Evolutionary conservation across 176 grass and related monocot genomes (phyloP).

Genomic region (Calamus simplicifolius): DNA sequence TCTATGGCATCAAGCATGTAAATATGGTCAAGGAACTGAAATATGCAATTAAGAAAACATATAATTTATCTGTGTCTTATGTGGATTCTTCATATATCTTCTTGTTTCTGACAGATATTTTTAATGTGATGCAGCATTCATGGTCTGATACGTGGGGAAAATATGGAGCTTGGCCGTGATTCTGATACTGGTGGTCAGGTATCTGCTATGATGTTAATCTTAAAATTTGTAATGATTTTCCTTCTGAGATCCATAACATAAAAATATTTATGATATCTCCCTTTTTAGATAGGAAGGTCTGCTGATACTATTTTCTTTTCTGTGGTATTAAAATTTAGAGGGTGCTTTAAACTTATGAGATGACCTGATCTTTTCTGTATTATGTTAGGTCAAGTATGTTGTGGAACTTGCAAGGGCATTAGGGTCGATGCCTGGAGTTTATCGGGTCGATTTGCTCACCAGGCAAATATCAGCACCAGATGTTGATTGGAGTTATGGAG

Average conservation of each 20-base stretch:
- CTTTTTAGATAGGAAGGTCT: too few species aligned
- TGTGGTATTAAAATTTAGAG: too few species aligned
- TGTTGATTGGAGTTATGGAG: constrained; percentile 68
- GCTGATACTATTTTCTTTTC: too few species aligned
- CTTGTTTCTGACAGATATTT: constrained; percentile 13
- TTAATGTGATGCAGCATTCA: constrained; percentile 38
- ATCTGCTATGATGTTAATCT: background rate
- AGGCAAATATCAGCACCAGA: constrained; percentile 64
- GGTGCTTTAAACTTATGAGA: too few species aligned
- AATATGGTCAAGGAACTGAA: too few species aligned
- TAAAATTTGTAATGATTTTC: too few species aligned
- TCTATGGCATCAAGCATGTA: too few species aligned
- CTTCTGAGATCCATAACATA: too few species aligned
- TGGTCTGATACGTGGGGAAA: constrained; percentile 71
- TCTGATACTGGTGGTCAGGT: constrained; percentile 82
- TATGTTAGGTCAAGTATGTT: constrained; percentile 76
- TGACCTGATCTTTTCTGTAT: constrained; percentile 10
- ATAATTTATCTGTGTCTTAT: too few species aligned
- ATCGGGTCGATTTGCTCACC: constrained; percentile 63
- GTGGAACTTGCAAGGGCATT: constrained; percentile 76
- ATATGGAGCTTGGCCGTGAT: constrained; percentile 86
- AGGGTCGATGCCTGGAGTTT: constrained; percentile 76
- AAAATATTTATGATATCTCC: too few species aligned
- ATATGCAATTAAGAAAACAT: too few species aligned
- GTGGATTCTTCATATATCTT: too few species aligned